These are phyloP conservation scores for Cochlearia excelsa DNA, from an alignment of 345 rosid genomes.

Conservation along the genomic window DNA sequence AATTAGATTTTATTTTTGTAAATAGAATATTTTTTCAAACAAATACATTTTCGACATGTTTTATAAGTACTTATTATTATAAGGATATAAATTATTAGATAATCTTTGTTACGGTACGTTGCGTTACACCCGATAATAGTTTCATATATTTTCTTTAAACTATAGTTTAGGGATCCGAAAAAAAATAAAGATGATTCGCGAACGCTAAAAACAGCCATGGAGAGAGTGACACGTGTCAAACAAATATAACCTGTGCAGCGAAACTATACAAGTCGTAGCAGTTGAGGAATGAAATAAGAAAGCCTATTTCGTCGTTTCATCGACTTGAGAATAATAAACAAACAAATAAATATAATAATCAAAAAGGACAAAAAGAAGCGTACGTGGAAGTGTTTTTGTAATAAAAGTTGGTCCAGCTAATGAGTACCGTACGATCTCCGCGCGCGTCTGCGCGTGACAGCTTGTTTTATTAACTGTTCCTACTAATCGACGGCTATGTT, in stretches of 20 bases:
- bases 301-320: conserved; percentile 35
- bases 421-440: conserved; percentile 35
- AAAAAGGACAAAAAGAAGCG: not conserved
- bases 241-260: conserved; percentile 26
- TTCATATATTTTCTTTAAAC: no score
- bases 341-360: not conserved
- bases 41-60: no score
- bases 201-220: conserved; percentile 14
- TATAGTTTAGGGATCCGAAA: conserved; percentile 22
- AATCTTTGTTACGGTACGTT: conserved; percentile 29
- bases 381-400: conserved; percentile 26
- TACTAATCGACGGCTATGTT: conserved; percentile 36
- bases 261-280: conserved; percentile 4
- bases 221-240: conserved; percentile 10
- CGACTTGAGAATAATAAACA: no score
- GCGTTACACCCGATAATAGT: conserved; percentile 24
- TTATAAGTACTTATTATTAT: no score
- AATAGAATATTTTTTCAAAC: no score
- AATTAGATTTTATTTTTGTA: no score
- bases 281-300: conserved; percentile 11
- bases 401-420: conserved; percentile 14
- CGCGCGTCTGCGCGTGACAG: conserved; percentile 26
- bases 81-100: no score
- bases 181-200: conserved; percentile 23
- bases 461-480: conserved; percentile 24